Evolutionary conservation across 805 yeast species (phyloP).

Genomic region (Lachancea cidri): DNA sequence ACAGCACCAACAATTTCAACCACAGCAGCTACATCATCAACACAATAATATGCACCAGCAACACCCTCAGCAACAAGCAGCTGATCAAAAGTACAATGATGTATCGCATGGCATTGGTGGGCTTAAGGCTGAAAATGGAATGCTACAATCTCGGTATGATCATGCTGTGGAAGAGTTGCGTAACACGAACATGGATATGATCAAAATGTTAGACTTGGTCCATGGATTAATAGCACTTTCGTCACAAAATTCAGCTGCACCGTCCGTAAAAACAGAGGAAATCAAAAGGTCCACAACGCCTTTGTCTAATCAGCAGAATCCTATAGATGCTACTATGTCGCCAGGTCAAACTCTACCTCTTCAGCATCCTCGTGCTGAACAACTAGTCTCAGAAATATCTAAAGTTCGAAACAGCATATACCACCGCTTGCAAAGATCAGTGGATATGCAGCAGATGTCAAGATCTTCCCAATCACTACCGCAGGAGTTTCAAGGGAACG

Average conservation of each 20-base stretch:
- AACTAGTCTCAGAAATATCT: conserved; percentile 19
- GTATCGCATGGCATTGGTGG: conserved; percentile 35
- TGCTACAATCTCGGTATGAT: conserved; percentile 43
- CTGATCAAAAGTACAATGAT: conserved; percentile 29
- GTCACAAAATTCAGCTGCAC: neutral
- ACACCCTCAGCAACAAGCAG: conserved; percentile 9
- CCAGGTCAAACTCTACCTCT: conserved; percentile 13
- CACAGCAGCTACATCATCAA: no score
- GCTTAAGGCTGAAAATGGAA: conserved; percentile 40
- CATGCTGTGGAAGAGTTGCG: conserved; percentile 43
- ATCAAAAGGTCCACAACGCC: conserved; percentile 15
- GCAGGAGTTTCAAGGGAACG: conserved; percentile 1
- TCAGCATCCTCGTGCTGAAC: conserved; percentile 2
- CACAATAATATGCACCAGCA: no score
- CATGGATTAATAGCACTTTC: conserved; percentile 18
- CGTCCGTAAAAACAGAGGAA: conserved; percentile 4
- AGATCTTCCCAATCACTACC: neutral
- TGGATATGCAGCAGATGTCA: neutral
- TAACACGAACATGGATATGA: conserved; percentile 48
- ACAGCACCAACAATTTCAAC: conserved; percentile 12
- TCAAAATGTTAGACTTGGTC: conserved; percentile 45
- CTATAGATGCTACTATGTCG: conserved; percentile 15
- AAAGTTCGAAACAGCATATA: conserved; percentile 25
- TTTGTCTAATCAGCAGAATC: conserved; percentile 7
- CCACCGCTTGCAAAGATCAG: conserved; percentile 17